Conservation (phyloP, 2,329 filamentous ascomycete species). For the Alternaria rosae region DNA sequence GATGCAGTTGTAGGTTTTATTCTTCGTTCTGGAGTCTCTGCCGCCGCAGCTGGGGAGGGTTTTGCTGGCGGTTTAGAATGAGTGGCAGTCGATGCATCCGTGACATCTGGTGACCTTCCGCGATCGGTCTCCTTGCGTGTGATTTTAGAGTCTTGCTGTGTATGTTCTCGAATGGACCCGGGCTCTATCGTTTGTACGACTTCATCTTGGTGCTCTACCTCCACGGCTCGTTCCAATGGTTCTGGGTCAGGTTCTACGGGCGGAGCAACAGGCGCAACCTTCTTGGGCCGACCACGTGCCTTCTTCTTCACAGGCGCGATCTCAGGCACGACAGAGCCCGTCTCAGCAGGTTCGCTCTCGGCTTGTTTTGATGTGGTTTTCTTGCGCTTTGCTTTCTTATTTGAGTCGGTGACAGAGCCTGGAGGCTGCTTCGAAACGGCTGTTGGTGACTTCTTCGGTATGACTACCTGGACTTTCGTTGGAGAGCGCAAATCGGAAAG, state of each 20-base stretch:
- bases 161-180: not conserved
- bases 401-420: not conserved
- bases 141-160: not conserved
- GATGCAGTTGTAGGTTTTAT: slow-evolving; percentile 28
- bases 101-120: not conserved
- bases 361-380: slow-evolving; percentile 29
- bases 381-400: slow-evolving; percentile 30
- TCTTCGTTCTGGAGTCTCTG: slow-evolving; percentile 27
- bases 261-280: slow-evolving; percentile 15
- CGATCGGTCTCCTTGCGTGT: not conserved
- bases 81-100: not conserved
- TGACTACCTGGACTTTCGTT: slow-evolving; percentile 33
- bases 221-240: slow-evolving; percentile 1
- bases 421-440: slow-evolving; percentile 2
- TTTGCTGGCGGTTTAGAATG: not conserved
- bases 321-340: not conserved
- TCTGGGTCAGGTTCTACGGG: slow-evolving; percentile 9
- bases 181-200: slow-evolving; percentile 10
- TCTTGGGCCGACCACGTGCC: slow-evolving; percentile 44
- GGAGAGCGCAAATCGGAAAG: slow-evolving; percentile 1
- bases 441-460: slow-evolving; percentile 23
- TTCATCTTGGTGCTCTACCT: not conserved
- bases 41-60: not conserved
- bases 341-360: slow-evolving; percentile 4
- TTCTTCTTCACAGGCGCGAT: slow-evolving; percentile 32